Base-by-base conservation (phyloP, 192 early-diverging fungal species). In the Backusella sp. region DNA sequence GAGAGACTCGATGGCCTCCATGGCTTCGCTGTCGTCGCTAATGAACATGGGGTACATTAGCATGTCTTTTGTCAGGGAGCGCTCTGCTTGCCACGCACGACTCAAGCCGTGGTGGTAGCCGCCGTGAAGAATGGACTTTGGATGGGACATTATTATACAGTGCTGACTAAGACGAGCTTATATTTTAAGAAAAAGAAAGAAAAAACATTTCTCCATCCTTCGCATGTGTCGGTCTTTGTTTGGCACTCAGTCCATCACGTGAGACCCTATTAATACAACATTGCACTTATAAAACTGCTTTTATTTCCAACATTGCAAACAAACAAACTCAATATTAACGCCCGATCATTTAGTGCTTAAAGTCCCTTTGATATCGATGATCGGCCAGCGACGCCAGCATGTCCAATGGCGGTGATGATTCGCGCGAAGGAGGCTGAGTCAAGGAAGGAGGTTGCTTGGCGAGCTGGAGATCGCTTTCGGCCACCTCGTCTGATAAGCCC, bases 11-110 rank as follows among this genome's bases (percentile, higher is more conserved):
- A 99, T 96, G 66, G 90, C 86, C 52, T 91, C 92, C 73, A 90
- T 84, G n/a, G 86, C 89, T 73, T 96, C 88, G 30, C 86, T 75
- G 69, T 92, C 88, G 84, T 96, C 96, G 49, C 89, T 91, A 76
- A 99, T 91, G 83, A 99, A 99, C 77, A 99, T 88, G 30, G 98
- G 98, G 85, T 92, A 98, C 86, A 98, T 93, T 62, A 99, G 88
- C 72, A 90, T 86, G 42, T 83, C 77, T 81, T 94, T 91, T 35
- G 91, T 91, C 70, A 94, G 83, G n/a, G 75, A 76, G 53, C 82
- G 78, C 53, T 89, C 89, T n/a, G 86, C 86, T 85, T 97, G 95
- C 94, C 95, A 98, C 67, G 84, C 74, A 39, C 97, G 90, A 76
- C 91, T 90, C 28, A 89, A 76, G 7, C 93, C 90, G 82, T 97